Conservation (phyloP, 2,329 filamentous ascomycete genomes). For the Paraconiothyrium brasiliense region DNA sequence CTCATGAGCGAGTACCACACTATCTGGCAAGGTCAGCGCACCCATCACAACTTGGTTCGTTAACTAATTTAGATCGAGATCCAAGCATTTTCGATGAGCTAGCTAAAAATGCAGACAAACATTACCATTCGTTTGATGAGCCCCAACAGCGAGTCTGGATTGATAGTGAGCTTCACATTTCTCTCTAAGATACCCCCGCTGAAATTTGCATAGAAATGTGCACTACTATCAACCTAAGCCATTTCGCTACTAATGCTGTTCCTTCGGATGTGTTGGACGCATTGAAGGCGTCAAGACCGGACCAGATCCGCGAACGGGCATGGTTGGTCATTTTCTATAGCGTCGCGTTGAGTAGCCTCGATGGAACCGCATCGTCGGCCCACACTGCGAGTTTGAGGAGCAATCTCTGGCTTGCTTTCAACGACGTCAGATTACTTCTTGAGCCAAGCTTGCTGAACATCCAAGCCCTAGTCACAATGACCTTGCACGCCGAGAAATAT, state of each 20-base stretch:
- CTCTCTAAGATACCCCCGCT: neutral
- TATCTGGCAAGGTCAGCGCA: constrained; percentile 7
- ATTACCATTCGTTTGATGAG: constrained; percentile 3
- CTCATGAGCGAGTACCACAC: constrained; percentile 14
- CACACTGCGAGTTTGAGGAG: constrained; percentile 3
- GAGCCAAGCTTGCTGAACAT: constrained; percentile 12
- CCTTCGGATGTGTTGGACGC: constrained; percentile 10
- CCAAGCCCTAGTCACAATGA: constrained; percentile 11
- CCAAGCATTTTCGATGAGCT: constrained; percentile 3
- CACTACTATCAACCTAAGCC: neutral
- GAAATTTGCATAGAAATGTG: constrained; percentile 3
- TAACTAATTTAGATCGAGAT: neutral
- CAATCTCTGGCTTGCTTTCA: constrained; percentile 17
- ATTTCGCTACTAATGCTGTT: neutral
- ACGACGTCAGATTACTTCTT: constrained; percentile 17
- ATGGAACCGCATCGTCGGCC: neutral
- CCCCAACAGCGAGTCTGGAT: neutral
- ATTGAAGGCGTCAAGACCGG: constrained; percentile 4
- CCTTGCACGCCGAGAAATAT: constrained; percentile 4
- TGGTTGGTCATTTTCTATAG: constrained; percentile 22
- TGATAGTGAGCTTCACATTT: neutral
- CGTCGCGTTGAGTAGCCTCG: constrained; percentile 2
- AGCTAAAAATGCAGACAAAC: neutral
- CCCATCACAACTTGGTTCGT: neutral
- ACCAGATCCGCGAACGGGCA: constrained; percentile 9